Evolutionary conservation across 139 green algal genomes (phyloP), one percentile per base, ranked within the genome.

Genomic region (Chlamydomonas sphaeroides): DNA sequence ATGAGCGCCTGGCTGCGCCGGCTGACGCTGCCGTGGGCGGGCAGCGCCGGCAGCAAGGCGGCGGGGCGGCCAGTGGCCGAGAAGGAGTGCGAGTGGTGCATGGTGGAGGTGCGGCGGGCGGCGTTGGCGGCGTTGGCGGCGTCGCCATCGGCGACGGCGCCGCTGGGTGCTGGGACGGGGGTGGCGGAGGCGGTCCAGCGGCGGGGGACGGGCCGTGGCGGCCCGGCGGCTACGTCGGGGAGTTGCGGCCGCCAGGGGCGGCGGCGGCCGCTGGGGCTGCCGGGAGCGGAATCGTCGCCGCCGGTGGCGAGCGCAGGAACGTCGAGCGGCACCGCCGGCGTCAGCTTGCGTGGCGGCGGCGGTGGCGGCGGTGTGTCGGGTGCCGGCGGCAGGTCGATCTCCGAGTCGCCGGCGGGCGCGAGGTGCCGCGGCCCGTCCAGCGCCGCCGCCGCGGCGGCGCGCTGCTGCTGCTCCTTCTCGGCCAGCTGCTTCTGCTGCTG

Each of bases 111-210:
- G 45, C 14, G 45, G 45, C 11, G 11, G 45, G 45, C 11, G 45
- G 45, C 45, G 45, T 21, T 10, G 45, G 45, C 45, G 45, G 45
- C 14, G 45, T 53, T 53, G 45, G 45, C 45, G 45, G 45, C 14
- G 45, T 10, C 11, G 45, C n/a, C n/a, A n/a, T n/a, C 33, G 18
- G 65, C 65, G 17, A 35, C 21, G 35, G 28, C 65, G 15, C 11
- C 65, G 15, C 6, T 28, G 35, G 65, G 35, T 7, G 65, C 21
- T 10, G 33, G 6, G 7, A 23, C 35, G 21, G 65, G 68, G 0
- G 61, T 33, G 8, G 56, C 72, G 4, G 65, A n/a, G 0, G 56
- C 57, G 35, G 72, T 80, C 72, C 72, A 80, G 28, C 72, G 56
- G 3, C 72, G 36, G 6, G 25, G 36, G 21, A 80, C 72, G 2